A percentile compares a stretch with the other conserved stretches of the same genome.
These are phyloP conservation scores for Naganishia sp. DNA, from an alignment of 1,284 basidiomycete species.

Conservation along the genomic window DNA sequence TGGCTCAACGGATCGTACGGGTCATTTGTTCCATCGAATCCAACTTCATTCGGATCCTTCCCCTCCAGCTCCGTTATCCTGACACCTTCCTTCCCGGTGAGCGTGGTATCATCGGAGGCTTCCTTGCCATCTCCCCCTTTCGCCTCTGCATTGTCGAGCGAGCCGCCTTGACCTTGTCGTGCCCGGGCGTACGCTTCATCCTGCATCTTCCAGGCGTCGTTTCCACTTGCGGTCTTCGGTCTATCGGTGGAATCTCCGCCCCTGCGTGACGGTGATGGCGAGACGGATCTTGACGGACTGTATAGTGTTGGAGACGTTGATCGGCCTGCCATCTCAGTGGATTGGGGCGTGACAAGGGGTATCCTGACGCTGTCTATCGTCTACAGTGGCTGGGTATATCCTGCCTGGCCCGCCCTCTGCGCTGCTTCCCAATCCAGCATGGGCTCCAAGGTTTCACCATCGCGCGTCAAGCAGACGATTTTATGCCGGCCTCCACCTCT, in stretches of 20 bases:
- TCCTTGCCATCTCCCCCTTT: not conserved
- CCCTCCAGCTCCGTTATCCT: constrained; percentile 8
- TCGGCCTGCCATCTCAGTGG: not conserved
- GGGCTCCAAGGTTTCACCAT: not conserved
- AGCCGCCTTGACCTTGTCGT: not conserved
- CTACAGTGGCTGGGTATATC: not conserved
- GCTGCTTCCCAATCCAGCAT: not conserved
- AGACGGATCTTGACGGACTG: constrained; percentile 4
- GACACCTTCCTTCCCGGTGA: not conserved
- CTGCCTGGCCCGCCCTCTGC: not conserved
- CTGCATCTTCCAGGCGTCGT: not conserved
- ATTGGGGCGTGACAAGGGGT: not conserved
- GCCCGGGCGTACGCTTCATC: not conserved
- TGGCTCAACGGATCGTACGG: constrained; percentile 45
- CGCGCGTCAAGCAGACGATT: not conserved
- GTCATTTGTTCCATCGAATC: constrained; percentile 46
- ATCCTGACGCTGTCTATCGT: not conserved
- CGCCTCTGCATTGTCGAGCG: not conserved
- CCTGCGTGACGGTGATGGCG: constrained; percentile 4
- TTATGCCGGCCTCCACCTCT: constrained; percentile 1
- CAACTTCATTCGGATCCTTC: constrained; percentile 40
- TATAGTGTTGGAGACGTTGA: constrained; percentile 14
- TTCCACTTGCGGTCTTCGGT: not conserved
- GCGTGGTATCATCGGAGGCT: not conserved
- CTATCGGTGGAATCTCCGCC: not conserved